These are phyloP conservation scores for Neurospora sp. DNA, from an alignment of 495 filamentous ascomycete genomes.

Conservation along the genomic window DNA sequence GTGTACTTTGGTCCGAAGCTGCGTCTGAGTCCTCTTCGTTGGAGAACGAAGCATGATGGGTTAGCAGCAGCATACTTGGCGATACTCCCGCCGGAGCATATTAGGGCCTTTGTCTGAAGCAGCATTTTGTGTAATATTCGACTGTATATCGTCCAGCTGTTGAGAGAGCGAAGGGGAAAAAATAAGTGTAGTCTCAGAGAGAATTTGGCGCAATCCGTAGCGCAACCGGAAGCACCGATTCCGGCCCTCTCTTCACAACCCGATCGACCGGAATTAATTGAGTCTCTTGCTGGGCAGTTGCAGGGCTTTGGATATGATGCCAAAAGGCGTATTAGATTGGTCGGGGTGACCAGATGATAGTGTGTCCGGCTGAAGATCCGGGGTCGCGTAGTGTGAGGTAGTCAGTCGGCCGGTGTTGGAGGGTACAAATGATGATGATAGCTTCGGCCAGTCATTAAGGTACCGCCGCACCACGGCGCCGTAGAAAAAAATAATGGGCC, in stretches of 20 bases:
- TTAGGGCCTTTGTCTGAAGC: not conserved
- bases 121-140: not conserved
- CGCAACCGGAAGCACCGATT: not conserved
- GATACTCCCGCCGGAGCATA: not conserved
- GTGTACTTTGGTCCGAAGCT: constrained; percentile 37
- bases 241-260: not conserved
- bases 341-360: not conserved
- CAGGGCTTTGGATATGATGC: not conserved
- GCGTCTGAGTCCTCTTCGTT: not conserved
- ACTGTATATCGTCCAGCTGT: not conserved
- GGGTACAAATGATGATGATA: not conserved
- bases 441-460: not conserved
- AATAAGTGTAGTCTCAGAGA: not conserved
- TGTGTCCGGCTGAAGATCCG: not conserved
- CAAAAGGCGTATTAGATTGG: not conserved
- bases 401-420: not conserved
- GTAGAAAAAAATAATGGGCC: not conserved
- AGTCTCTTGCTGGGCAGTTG: not conserved
- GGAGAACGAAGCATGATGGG: not conserved
- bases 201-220: not conserved
- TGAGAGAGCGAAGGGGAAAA: not conserved
- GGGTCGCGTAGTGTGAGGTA: not conserved
- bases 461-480: not conserved
- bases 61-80: not conserved
- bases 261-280: not conserved